Percentiles rank a stretch among this genome's conserved stretches.
Evolutionary conservation across 805 yeast genomes (phyloP).

Genomic region (Brettanomyces anomalus): DNA sequence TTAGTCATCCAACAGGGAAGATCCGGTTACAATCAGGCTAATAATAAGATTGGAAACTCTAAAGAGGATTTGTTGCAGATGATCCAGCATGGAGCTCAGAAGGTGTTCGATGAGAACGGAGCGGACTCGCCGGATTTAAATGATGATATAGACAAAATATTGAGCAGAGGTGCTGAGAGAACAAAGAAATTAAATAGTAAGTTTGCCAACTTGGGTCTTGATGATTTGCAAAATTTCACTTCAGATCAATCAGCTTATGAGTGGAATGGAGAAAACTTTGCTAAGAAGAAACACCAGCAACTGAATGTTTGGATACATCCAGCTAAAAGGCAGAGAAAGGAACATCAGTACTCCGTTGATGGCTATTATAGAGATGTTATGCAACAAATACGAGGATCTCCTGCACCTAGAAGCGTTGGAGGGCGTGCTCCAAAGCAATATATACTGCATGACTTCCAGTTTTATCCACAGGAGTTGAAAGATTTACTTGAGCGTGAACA

Average conservation of each 20-base stretch:
- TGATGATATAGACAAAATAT: conserved; percentile 71
- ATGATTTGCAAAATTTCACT: conserved; percentile 86
- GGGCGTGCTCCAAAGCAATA: conserved; percentile 58
- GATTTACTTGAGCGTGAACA: conserved; percentile 57
- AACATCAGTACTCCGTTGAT: conserved; percentile 69
- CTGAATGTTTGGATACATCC: conserved; percentile 63
- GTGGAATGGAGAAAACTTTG: conserved; percentile 90
- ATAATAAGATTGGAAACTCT: conserved; percentile 39
- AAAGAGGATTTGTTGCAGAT: conserved; percentile 85
- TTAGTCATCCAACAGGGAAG: conserved; percentile 93
- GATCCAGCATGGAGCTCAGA: conserved; percentile 96
- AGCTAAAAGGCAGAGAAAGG: conserved; percentile 65
- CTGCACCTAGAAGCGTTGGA: conserved; percentile 27
- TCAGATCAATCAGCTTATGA: conserved; percentile 82
- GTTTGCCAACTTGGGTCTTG: conserved; percentile 79
- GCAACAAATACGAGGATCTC: conserved; percentile 28
- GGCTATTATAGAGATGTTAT: conserved; percentile 68
- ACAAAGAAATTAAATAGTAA: conserved; percentile 74
- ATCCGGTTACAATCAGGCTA: conserved; percentile 35
- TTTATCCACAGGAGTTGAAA: conserved; percentile 47
- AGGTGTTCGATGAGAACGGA: conserved; percentile 53
- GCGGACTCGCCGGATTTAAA: conserved; percentile 25
- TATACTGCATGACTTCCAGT: conserved; percentile 65
- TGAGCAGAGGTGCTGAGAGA: conserved; percentile 72
- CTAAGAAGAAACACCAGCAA: conserved; percentile 40